Conservation (phyloP, 345 rosid species). For the Hirschfeldia incana region DNA sequence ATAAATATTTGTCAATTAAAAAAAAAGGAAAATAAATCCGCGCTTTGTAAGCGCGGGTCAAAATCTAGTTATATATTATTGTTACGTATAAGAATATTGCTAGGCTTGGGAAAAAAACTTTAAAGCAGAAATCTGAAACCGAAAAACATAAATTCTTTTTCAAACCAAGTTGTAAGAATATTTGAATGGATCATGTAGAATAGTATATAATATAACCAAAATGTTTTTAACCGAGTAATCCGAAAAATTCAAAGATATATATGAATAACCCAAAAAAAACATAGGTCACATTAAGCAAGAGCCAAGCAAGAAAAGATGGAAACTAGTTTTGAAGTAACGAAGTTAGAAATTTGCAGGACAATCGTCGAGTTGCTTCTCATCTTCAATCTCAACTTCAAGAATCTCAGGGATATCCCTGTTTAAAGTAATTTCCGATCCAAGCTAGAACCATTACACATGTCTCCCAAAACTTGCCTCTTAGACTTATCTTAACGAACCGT, state of each 20-base stretch:
- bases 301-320: slow-evolving; percentile 3
- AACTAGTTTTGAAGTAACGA: neutral
- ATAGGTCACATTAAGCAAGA: neutral
- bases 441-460: slow-evolving; percentile 73
- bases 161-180: too few species aligned
- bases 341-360: slow-evolving; percentile 80
- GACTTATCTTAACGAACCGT: slow-evolving; percentile 81
- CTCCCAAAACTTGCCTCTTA: slow-evolving; percentile 91
- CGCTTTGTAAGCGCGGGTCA: too few species aligned
- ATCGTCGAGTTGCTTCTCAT: slow-evolving; percentile 85
- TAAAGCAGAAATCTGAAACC: too few species aligned
- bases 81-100: neutral
- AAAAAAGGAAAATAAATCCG: too few species aligned
- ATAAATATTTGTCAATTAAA: too few species aligned
- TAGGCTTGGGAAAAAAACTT: too few species aligned
- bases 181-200: too few species aligned
- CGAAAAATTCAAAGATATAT: too few species aligned
- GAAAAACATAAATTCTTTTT: too few species aligned
- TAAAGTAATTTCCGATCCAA: slow-evolving; percentile 56
- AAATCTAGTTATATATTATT: too few species aligned
- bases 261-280: neutral
- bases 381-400: slow-evolving; percentile 84
- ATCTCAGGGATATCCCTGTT: slow-evolving; percentile 96
- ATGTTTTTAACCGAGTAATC: too few species aligned
- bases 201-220: too few species aligned